phyloP scores from a whole-genome alignment of 495 filamentous ascomycete genomes.

The Acidiella bohemica region DNA sequence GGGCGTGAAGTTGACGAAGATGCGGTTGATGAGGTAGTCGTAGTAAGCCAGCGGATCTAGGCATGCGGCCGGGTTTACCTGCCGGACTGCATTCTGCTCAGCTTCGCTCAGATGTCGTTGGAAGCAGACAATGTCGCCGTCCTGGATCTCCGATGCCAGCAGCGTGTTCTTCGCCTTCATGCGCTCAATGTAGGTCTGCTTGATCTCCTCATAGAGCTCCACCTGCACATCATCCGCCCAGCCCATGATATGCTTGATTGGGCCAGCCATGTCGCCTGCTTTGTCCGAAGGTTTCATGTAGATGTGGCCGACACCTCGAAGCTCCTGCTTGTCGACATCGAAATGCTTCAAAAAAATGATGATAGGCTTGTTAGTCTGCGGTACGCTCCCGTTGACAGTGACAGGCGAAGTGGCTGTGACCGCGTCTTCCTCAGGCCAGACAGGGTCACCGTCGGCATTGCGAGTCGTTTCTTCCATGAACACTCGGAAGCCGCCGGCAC shows the following conservation, averaged over 20 bases:
- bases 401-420: constrained; percentile 19
- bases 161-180: constrained; percentile 86
- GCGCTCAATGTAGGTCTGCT: constrained; percentile 87
- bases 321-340: constrained; percentile 57
- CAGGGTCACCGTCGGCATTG: constrained; percentile 48
- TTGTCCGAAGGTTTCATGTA: constrained; percentile 80
- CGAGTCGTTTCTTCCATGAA: constrained; percentile 66
- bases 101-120: constrained; percentile 54
- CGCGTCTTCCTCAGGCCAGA: constrained; percentile 45
- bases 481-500: constrained; percentile 60
- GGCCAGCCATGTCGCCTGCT: constrained; percentile 68
- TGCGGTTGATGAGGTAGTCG: constrained; percentile 78
- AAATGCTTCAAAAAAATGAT: constrained; percentile 90
- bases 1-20: constrained; percentile 53
- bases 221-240: constrained; percentile 54
- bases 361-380: constrained; percentile 40
- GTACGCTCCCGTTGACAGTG: constrained; percentile 14
- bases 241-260: constrained; percentile 70
- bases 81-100: constrained; percentile 33
- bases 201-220: constrained; percentile 88
- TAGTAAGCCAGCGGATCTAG: constrained; percentile 71
- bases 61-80: constrained; percentile 33
- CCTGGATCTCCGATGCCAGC: constrained; percentile 82
- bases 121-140: constrained; percentile 95
- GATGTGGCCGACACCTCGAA: constrained; percentile 63